Evolutionary conservation across 1,284 basidiomycete genomes (phyloP), one percentile per base, ranked within the genome.

Genomic region (Ganoderma sinense): DNA sequence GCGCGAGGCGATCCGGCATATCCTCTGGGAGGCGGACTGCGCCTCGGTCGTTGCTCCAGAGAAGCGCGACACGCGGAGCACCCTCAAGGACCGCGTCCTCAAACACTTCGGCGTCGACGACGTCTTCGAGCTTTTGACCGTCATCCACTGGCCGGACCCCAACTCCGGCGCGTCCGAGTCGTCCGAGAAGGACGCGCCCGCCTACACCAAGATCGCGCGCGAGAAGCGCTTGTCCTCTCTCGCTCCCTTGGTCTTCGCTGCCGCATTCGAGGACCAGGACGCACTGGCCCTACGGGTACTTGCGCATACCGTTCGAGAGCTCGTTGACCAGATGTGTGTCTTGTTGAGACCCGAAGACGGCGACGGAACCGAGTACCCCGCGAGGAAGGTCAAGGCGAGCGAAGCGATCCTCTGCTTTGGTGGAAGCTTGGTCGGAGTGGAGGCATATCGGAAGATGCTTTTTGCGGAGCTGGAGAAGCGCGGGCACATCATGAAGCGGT

Each of bases 221-320:
- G 93, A 95, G 82, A 91, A 92, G 75, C 87, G 93, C 0, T 83
- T 95, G 6, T 93, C 92, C 1, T 85, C 87, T 36, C 88, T 94
- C 20, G 83, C 90, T 3, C 93, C 93, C 1, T 78, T 94, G 56
- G 91, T 94, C 20, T 94, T 95, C 76, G 79, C 85, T 4, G 87
- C 90, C 2, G 92, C 92, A 7, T 93, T 94, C 79, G 85, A 88
- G 53, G 84, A 90, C 65, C 76, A 78, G 4, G 91, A 94, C 75
- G 81, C 85, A 43, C 83, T 93, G 58, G 91, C 92, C 8, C 72
- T 90, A 60, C 79, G 81, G 26, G 86, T 93, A n/a, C 80, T 94
- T 18, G 79, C 80, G 33, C 82, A 78, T 0, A 86, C 85, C 60
- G 87, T 90, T 1, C 76, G 80, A 8, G 81, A 81, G 58, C 86